These are phyloP conservation scores for Phytophthora ramorum DNA, from an alignment of 352 stramenopile genomes.

Conservation along the genomic window DNA sequence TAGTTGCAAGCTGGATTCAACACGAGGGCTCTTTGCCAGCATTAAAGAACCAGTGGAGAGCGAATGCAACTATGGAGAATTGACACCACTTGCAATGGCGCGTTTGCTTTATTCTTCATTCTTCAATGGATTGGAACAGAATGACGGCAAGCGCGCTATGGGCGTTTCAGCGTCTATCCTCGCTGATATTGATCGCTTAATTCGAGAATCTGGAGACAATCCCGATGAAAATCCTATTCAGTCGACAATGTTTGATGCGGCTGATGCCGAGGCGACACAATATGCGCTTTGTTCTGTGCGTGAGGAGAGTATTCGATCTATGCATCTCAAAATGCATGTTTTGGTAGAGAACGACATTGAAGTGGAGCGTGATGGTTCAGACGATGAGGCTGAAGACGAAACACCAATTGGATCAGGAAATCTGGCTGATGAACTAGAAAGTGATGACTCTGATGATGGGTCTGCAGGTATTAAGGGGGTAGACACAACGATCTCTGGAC, in stretches of 20 bases:
- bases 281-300: constrained; percentile 32
- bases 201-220: constrained; percentile 11
- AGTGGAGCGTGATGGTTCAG: constrained; percentile 13
- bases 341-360: not conserved
- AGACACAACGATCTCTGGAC: not conserved
- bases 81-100: constrained; percentile 18
- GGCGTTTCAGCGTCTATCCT: constrained; percentile 37
- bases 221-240: constrained; percentile 13
- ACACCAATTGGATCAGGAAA: not conserved
- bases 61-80: not conserved
- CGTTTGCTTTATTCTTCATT: constrained; percentile 29
- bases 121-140: constrained; percentile 2
- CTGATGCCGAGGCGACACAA: constrained; percentile 64
- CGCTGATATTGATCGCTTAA: constrained; percentile 37
- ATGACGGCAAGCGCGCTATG: constrained; percentile 1
- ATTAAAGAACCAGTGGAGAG: not conserved
- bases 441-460: constrained; percentile 56
- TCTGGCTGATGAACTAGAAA: constrained; percentile 20
- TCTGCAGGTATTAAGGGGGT: constrained; percentile 2
- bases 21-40: constrained; percentile 10
- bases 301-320: constrained; percentile 2
- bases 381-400: constrained; percentile 37
- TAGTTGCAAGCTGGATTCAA: constrained; percentile 32
- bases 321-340: not conserved
- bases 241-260: constrained; percentile 57